Percentiles rank a stretch among this genome's conserved stretches.
These are phyloP conservation scores for Cytospora schulzeri DNA, from an alignment of 2,329 filamentous ascomycete genomes.

Conservation along the genomic window DNA sequence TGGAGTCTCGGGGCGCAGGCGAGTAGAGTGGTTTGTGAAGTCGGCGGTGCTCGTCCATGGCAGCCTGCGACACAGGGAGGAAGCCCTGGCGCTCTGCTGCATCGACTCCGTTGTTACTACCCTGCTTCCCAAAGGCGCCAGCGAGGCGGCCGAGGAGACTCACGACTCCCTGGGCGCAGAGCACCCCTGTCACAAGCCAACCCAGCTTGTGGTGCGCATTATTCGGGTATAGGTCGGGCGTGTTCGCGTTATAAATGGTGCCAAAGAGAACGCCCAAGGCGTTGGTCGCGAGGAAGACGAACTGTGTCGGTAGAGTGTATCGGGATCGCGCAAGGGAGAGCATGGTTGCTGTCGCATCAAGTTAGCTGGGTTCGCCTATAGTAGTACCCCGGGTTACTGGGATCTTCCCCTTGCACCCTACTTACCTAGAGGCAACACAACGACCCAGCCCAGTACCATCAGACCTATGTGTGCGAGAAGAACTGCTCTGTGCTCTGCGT, in stretches of 20 bases:
- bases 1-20: slow-evolving; percentile 59
- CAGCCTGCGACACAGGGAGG: slow-evolving; percentile 61
- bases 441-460: slow-evolving; percentile 70
- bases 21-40: slow-evolving; percentile 39
- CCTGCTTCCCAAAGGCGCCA: slow-evolving; percentile 41
- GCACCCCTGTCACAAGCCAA: slow-evolving; percentile 78
- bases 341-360: slow-evolving; percentile 68
- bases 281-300: slow-evolving; percentile 67
- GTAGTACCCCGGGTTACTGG: neutral
- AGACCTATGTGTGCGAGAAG: slow-evolving; percentile 64
- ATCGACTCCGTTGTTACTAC: slow-evolving; percentile 19
- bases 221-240: slow-evolving; percentile 82
- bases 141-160: slow-evolving; percentile 65
- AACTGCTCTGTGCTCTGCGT: slow-evolving; percentile 40
- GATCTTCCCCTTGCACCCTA: slow-evolving; percentile 19
- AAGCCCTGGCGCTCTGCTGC: slow-evolving; percentile 58
- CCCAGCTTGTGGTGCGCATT: slow-evolving; percentile 89
- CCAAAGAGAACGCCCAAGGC: slow-evolving; percentile 65
- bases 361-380: neutral
- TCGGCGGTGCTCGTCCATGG: slow-evolving; percentile 54
- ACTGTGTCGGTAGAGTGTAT: slow-evolving; percentile 69
- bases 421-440: slow-evolving; percentile 70
- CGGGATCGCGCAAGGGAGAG: slow-evolving; percentile 80
- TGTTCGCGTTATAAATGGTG: slow-evolving; percentile 75
- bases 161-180: slow-evolving; percentile 70